Conservation (phyloP, 768 basidiomycete species). For the Hericium erinaceus region DNA sequence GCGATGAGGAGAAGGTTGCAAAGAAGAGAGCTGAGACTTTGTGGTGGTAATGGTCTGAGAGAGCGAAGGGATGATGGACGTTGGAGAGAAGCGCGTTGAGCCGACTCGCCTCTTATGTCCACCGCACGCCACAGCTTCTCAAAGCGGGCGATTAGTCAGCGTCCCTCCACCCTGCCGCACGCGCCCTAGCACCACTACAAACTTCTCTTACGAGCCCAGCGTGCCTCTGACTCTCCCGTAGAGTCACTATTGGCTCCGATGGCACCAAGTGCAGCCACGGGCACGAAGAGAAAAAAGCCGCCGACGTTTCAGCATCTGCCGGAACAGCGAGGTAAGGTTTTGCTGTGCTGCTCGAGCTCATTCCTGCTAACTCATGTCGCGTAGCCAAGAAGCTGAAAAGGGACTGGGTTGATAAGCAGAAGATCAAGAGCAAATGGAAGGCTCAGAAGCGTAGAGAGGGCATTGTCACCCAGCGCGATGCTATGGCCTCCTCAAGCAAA, state of each 20-base stretch:
- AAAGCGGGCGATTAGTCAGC: not conserved
- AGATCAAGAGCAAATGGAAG: conserved; percentile 74
- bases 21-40: conserved; percentile 32
- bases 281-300: conserved; percentile 46
- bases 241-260: not conserved
- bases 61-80: conserved; percentile 19
- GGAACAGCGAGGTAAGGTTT: conserved; percentile 43
- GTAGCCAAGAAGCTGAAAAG: conserved; percentile 75
- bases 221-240: too few species aligned
- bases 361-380: not conserved
- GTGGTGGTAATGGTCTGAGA: conserved; percentile 28
- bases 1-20: conserved; percentile 49
- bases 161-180: not conserved
- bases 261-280: not conserved
- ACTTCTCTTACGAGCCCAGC: too few species aligned
- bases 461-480: conserved; percentile 14
- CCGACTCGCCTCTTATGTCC: not conserved
- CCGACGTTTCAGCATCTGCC: conserved; percentile 68
- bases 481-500: not conserved
- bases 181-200: conserved; percentile 1
- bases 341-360: not conserved
- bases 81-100: conserved; percentile 13
- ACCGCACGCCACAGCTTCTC: conserved; percentile 2
- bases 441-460: conserved; percentile 51
- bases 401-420: conserved; percentile 68